Base-by-base conservation (phyloP, 306 rosid genomes). In the Vigna reflexopilosa region DNA sequence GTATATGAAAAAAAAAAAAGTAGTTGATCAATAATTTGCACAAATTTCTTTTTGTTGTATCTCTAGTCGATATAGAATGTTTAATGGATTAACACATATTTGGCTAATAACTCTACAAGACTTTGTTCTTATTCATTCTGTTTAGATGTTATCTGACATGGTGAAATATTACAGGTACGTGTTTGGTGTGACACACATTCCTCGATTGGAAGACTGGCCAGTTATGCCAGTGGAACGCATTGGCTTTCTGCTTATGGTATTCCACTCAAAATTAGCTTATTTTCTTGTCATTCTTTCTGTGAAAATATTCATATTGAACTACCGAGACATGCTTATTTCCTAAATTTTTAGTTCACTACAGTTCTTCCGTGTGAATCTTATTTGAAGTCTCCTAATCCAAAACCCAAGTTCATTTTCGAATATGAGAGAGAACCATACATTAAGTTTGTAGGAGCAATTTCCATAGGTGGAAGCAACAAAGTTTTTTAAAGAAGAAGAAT, bases 141-240 rank as follows among this genome's bases (percentile, higher is more conserved):
- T 34, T 17, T 36, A 55, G 61, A 28, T 55, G 19, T 50, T 32
- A 44, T 74, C 73, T 75, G 73, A 79, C 63, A 67, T 32, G 62
- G 26, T 44, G 66, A 62, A 74, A 32, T 55, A 42, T 71, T 83
- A 13, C 88, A 92, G 97, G 93, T 92, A 92, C 80, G 89, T 88
- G 48, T 92, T 90, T 81, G 97, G 97, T 70, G 66, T 89, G 62
- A 91, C 97, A 7, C 92, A 85, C 61, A 90, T 91, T 83, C 97
- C 97, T 20, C 87, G 94, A 47, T 80, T 90, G 72, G 93, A 90
- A 87, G 97, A 90, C 84, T 92, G 94, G 94, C 93, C 93, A 40
- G 97, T 91, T 49, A 89, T 91, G 94, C 97, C 97, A 0, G 94
- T 89, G 80, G 94, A 91, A 28, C 91, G 67, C 84, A 82, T 91